Percentiles rank a stretch among this genome's conserved stretches.
These are phyloP conservation scores for Deinandra increscens DNA, from an alignment of 129 eudicot species.

Conservation along the genomic window DNA sequence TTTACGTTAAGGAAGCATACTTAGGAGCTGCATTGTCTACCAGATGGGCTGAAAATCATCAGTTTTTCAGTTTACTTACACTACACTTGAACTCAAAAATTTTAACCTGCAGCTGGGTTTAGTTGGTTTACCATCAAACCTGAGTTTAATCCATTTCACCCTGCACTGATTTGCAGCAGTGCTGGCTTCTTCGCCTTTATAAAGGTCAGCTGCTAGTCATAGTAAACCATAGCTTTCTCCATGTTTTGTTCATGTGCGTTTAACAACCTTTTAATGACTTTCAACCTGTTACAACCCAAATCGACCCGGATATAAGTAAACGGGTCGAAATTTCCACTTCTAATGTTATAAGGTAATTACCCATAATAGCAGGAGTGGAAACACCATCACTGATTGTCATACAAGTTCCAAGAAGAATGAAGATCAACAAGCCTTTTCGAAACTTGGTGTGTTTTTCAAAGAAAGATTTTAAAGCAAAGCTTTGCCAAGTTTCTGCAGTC, in stretches of 20 bases:
- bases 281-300: neutral
- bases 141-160: no score
- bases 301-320: neutral
- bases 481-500: conserved; percentile 47
- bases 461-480: conserved; percentile 42
- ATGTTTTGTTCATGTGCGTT: no score
- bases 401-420: conserved; percentile 58
- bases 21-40: no score
- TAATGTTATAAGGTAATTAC: conserved; percentile 26
- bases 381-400: conserved; percentile 65
- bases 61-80: no score
- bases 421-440: conserved; percentile 42
- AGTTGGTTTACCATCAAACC: no score
- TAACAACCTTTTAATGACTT: neutral
- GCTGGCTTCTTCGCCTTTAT: no score
- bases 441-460: conserved; percentile 53
- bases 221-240: no score
- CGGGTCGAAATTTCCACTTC: neutral
- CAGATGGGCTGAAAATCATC: no score
- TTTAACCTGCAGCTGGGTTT: no score
- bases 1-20: neutral
- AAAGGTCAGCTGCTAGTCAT: no score
- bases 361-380: conserved; percentile 66
- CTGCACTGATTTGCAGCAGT: no score
- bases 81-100: no score